Base-by-base conservation (phyloP, 208 protist species). In the Herpetomonas muscarum region DNA sequence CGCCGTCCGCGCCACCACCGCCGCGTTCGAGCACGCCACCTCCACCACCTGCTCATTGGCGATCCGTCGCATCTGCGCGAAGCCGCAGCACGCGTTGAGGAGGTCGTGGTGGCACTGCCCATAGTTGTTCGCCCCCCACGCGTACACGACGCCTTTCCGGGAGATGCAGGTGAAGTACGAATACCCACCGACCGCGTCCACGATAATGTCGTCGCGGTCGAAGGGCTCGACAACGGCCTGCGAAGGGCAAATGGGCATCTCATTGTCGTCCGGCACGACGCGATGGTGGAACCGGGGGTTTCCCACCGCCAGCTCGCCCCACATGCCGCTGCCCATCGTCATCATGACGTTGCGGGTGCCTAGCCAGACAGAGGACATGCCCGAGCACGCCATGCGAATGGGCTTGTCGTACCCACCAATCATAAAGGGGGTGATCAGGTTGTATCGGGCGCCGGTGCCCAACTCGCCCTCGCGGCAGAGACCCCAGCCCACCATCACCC, bases 101-200 rank as follows among this genome's bases (percentile, higher is more conserved):
- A 79, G 53, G 30, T 78, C 74, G 4, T 47, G 66, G 49, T 78
- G 67, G 65, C 85, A 92, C 67, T 92, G 85, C 2, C 53, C 68
- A 34, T 79, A 88, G 58, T 86, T 85, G 64, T 92, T 92, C 34
- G 79, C 71, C 2, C 81, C 86, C 82, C 86, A 90, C 34, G 79
- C 62, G 44, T 80, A 79, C 26, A 90, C 55, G 32, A 75, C 73
- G 24, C 81, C 86, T 31, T 70, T 67, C 9, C 69, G 37, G 0
- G 79, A 78, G 13, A 90, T 48, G 31, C 64, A 67, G 21, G 68
- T 75, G 60, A 83, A 73, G 70, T 77, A 93, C 15, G 71, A 67
- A 51, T 66, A 85, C 21, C 86, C 80, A 42, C 70, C 75, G 22
- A 60, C 57, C 3, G 89, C 76, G 45, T 87, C 74, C 1, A 89